Percentiles rank a stretch among this genome's conserved stretches.
These are phyloP conservation scores for Pestalotiopsis sp. DNA, from an alignment of 2,329 filamentous ascomycete genomes.

Conservation along the genomic window DNA sequence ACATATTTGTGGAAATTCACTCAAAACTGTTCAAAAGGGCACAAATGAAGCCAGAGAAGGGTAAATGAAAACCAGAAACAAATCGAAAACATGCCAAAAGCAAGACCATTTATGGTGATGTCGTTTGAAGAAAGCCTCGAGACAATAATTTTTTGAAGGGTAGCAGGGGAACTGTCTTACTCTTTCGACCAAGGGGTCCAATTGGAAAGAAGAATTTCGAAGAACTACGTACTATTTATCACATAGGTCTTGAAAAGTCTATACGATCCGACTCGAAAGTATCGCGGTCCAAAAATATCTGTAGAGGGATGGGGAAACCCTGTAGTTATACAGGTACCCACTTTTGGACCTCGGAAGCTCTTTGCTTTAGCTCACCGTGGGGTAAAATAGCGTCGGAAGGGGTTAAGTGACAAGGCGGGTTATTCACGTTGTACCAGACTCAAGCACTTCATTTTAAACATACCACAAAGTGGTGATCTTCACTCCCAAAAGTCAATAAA, in stretches of 20 bases:
- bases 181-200: too few relatives aligned
- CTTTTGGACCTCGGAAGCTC: conserved; percentile 3
- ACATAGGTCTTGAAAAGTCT: not conserved
- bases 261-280: not conserved
- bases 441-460: not conserved
- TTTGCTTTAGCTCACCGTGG: not conserved
- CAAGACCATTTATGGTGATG: too few relatives aligned
- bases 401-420: not conserved
- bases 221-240: too few relatives aligned
- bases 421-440: not conserved
- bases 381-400: not conserved
- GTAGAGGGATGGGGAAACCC: not conserved
- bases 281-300: not conserved
- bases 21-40: too few relatives aligned
- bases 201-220: too few relatives aligned
- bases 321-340: not conserved
- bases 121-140: too few relatives aligned
- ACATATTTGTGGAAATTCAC: too few relatives aligned
- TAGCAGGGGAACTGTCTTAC: too few relatives aligned
- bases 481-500: not conserved
- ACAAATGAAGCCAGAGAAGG: too few relatives aligned
- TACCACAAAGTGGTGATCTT: not conserved
- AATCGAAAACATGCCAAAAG: too few relatives aligned
- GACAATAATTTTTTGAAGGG: too few relatives aligned
- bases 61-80: too few relatives aligned